Conservation (phyloP, 345 rosid genomes). For the Corchorus olitorius region DNA sequence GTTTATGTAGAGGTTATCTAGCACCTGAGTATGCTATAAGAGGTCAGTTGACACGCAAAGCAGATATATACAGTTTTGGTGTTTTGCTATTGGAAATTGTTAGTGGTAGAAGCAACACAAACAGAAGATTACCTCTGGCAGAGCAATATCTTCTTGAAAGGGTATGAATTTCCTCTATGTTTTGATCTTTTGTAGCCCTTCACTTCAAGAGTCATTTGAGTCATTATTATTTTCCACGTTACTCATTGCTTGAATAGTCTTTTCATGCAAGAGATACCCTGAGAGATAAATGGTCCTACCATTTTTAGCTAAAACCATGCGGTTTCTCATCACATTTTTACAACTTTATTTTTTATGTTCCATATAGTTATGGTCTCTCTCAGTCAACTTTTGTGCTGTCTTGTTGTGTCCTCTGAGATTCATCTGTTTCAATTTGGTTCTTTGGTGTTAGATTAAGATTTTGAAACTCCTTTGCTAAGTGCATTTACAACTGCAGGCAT, state of each 20-base stretch:
- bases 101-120: slow-evolving; percentile 61
- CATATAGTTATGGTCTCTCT: not conserved
- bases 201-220: not conserved
- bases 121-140: slow-evolving; percentile 40
- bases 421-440: slow-evolving; percentile 4
- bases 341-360: too few species aligned
- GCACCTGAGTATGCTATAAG: slow-evolving; percentile 80
- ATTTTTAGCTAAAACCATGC: not conserved
- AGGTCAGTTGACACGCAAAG: slow-evolving; percentile 70
- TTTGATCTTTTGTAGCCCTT: not conserved
- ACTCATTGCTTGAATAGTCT: not conserved
- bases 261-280: not conserved
- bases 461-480: slow-evolving; percentile 8
- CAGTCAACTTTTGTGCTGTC: not conserved
- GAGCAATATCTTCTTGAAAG: slow-evolving; percentile 67
- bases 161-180: slow-evolving; percentile 38
- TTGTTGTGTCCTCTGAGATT: not conserved
- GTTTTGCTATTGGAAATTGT: slow-evolving; percentile 68
- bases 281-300: not conserved
- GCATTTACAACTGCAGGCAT: slow-evolving; percentile 43
- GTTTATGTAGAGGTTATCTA: slow-evolving; percentile 57
- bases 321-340: too few species aligned
- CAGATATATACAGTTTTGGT: slow-evolving; percentile 76
- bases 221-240: not conserved
- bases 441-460: not conserved